A percentile compares a stretch with the other conserved stretches of the same genome.
phyloP scores from a whole-genome alignment of 1,284 basidiomycete genomes.

The Papiliotrema terrestris region DNA sequence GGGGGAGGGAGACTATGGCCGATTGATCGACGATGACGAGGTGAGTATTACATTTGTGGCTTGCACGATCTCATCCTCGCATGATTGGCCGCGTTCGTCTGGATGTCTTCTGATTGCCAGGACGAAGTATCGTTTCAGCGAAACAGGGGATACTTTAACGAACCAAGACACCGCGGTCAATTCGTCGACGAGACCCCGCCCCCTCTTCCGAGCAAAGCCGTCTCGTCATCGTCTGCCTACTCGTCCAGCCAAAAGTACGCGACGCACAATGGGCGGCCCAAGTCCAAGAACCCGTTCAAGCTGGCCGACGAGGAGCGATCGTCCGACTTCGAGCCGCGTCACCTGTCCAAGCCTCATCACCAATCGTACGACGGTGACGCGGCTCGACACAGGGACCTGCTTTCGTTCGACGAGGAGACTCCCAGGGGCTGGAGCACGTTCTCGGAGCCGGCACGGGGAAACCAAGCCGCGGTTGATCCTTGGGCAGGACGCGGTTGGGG shows the following conservation, averaged over 20 bases:
- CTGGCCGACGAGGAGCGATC: neutral
- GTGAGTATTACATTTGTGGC: constrained; percentile 8
- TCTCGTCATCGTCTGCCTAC: neutral
- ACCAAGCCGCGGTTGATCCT: neutral
- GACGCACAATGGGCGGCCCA: neutral
- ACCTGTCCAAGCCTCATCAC: neutral
- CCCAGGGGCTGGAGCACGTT: neutral
- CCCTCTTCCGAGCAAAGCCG: neutral
- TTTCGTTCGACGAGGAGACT: neutral
- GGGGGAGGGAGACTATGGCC: constrained; percentile 23
- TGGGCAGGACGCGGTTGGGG: constrained; percentile 5
- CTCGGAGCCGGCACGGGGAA: neutral
- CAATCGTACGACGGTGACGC: neutral
- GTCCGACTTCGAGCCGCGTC: neutral
- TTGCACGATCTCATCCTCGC: too few relatives aligned
- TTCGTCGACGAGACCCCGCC: neutral
- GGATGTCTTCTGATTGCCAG: neutral
- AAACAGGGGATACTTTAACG: neutral
- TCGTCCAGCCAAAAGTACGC: neutral
- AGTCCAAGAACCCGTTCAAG: constrained; percentile 5
- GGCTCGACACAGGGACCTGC: neutral
- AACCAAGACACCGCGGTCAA: neutral
- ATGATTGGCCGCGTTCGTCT: neutral
- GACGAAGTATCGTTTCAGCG: neutral
- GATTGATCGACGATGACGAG: constrained; percentile 23